Conservation (phyloP, 176 grass and related monocot species). For the Musa itinerans region DNA sequence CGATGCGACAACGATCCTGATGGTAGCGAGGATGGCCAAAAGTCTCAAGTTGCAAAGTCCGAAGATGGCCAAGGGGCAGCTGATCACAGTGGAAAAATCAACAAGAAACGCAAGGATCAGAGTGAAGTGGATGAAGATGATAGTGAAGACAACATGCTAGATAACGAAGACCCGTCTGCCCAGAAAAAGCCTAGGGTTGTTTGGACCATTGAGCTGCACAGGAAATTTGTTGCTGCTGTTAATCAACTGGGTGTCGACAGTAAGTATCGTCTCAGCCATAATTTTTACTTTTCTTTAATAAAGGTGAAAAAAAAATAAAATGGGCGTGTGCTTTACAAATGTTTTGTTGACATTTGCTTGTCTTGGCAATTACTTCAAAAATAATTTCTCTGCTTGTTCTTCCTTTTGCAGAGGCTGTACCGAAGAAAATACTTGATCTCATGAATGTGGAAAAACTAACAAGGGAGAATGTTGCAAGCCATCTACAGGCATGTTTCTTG, state of each 20-base stretch:
- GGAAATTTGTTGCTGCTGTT: slow-evolving; percentile 45
- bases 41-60: slow-evolving; percentile 6
- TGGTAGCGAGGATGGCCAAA: slow-evolving; percentile 27
- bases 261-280: slow-evolving; percentile 18
- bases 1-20: neutral
- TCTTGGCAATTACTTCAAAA: neutral
- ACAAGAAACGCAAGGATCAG: slow-evolving; percentile 21
- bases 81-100: slow-evolving; percentile 13
- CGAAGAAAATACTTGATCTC: slow-evolving; percentile 50
- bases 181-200: slow-evolving; percentile 42
- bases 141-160: slow-evolving; percentile 21
- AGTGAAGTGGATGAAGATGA: slow-evolving; percentile 6
- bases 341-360: neutral
- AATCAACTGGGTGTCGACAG: slow-evolving; percentile 43
- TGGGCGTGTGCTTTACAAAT: neutral
- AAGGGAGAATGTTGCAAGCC: slow-evolving; percentile 53
- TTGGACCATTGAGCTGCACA: slow-evolving; percentile 45
- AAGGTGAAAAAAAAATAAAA: neutral
- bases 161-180: neutral
- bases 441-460: slow-evolving; percentile 53
- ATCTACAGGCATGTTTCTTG: slow-evolving; percentile 46
- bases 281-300: neutral
- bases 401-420: slow-evolving; percentile 41
- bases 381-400: neutral
- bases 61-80: slow-evolving; percentile 6